Percentiles rank a stretch among this genome's conserved stretches.
These are phyloP conservation scores for Colletotrichum musicola DNA, from an alignment of 2,329 filamentous ascomycete species.

Conservation along the genomic window DNA sequence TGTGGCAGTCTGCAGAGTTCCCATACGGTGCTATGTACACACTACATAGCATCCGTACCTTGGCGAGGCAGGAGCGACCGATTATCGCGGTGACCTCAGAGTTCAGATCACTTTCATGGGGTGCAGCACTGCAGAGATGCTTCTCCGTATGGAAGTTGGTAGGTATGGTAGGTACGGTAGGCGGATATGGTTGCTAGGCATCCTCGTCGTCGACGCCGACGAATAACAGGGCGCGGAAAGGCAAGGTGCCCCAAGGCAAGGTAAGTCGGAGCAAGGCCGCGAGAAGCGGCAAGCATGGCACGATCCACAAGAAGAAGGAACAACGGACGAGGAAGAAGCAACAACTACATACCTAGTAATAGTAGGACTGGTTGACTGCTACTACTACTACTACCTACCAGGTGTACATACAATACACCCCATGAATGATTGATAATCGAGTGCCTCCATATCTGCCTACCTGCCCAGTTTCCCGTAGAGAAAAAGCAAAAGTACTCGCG, in stretches of 20 bases:
- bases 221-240: constrained; percentile 18
- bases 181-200: background rate
- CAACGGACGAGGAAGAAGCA: constrained; percentile 32
- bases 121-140: background rate
- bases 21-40: too few relatives aligned
- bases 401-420: too few relatives aligned
- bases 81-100: background rate
- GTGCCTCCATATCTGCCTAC: too few relatives aligned
- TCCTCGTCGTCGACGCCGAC: background rate
- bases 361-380: too few relatives aligned
- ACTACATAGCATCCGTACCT: background rate
- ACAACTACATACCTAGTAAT: background rate
- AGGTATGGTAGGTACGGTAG: too few relatives aligned
- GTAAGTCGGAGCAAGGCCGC: constrained; percentile 10
- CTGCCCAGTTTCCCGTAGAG: too few relatives aligned
- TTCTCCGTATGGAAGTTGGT: background rate
- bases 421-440: too few relatives aligned
- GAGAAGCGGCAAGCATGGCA: constrained; percentile 19
- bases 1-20: too few relatives aligned
- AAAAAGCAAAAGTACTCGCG: too few relatives aligned
- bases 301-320: constrained; percentile 31
- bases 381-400: too few relatives aligned
- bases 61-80: constrained; percentile 11
- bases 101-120: background rate
- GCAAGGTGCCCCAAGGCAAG: constrained; percentile 9